Evolutionary conservation across 2,329 filamentous ascomycete species (phyloP).

Genomic region (Orbilia quercus): DNA sequence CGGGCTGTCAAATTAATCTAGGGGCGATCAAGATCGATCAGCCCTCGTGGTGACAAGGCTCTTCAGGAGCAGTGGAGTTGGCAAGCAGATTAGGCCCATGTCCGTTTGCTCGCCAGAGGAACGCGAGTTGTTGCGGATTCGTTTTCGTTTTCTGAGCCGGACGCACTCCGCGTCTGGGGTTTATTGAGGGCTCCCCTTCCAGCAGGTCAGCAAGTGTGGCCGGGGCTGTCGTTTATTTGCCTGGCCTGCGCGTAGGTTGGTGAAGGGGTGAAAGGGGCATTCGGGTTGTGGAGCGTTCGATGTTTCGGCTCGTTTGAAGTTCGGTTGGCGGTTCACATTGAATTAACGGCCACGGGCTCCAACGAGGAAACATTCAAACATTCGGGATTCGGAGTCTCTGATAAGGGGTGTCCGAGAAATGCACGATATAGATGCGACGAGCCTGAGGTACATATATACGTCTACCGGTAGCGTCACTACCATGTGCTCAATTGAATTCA

Average conservation of each 20-base stretch:
- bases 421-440: too few species aligned
- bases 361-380: neutral
- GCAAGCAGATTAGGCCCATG: constrained; percentile 23
- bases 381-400: too few species aligned
- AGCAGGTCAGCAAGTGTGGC: constrained; percentile 40
- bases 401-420: too few species aligned
- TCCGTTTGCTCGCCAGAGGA: constrained; percentile 38
- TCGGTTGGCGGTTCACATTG: constrained; percentile 12
- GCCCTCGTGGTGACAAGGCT: constrained; percentile 16
- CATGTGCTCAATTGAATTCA: too few species aligned
- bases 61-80: constrained; percentile 17
- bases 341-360: neutral
- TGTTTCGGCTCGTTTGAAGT: constrained; percentile 50
- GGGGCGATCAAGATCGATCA: constrained; percentile 51
- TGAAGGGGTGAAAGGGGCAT: constrained; percentile 23
- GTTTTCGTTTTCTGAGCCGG: constrained; percentile 38
- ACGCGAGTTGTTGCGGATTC: constrained; percentile 38
- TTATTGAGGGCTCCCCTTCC: constrained; percentile 35
- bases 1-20: constrained; percentile 45
- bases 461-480: too few species aligned
- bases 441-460: too few species aligned
- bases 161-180: constrained; percentile 39
- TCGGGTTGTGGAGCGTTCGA: constrained; percentile 47
- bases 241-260: constrained; percentile 14
- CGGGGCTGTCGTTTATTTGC: constrained; percentile 37